Evolutionary conservation across 2,329 filamentous ascomycete species (phyloP).

Genomic region (Pyricularia pennisetigena): DNA sequence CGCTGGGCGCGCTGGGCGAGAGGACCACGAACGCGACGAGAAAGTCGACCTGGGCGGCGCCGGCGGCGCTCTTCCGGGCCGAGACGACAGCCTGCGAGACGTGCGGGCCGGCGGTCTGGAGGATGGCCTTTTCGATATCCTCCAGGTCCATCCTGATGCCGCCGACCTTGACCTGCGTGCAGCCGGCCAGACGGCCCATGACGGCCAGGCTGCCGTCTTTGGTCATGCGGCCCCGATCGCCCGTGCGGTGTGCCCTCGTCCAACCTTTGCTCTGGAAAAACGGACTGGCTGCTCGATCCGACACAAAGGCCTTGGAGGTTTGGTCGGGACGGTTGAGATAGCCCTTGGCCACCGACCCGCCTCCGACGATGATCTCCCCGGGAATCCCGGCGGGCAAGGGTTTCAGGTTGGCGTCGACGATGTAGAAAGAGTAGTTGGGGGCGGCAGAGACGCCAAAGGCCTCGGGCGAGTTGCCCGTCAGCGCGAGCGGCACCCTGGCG

Average conservation of each 20-base stretch:
- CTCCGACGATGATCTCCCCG: constrained; percentile 29
- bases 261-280: background rate
- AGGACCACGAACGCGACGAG: background rate
- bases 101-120: background rate
- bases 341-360: constrained; percentile 26
- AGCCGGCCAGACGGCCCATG: constrained; percentile 26
- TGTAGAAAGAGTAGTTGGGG: constrained; percentile 18
- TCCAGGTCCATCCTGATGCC: background rate
- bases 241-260: background rate
- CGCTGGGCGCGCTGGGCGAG: background rate
- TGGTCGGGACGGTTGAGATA: constrained; percentile 23
- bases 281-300: background rate
- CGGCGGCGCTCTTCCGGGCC: no score
- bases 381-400: constrained; percentile 22
- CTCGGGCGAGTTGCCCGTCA: background rate
- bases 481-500: constrained; percentile 3
- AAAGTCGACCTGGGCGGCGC: background rate
- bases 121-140: background rate
- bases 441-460: background rate
- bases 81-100: background rate
- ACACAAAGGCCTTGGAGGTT: constrained; percentile 11
- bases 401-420: constrained; percentile 24
- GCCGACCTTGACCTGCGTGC: constrained; percentile 34
- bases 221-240: background rate
- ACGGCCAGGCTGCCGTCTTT: constrained; percentile 21